Evolutionary conservation across 2,329 filamentous ascomycete species (phyloP).

Genomic region (Aspergillus latus): DNA sequence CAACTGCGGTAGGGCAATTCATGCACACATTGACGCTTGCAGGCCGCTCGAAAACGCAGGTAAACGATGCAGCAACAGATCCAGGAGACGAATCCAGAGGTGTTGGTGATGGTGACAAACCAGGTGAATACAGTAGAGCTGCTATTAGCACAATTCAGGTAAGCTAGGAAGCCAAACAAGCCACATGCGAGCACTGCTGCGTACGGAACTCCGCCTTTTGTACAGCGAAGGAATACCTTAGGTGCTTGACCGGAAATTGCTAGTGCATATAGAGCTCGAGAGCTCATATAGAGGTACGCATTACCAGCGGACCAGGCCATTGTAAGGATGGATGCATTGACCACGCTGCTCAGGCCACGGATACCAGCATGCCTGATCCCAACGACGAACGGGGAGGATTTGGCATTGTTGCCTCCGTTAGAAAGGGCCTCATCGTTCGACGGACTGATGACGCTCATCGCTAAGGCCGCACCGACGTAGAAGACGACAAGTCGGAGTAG

Average conservation of each 20-base stretch:
- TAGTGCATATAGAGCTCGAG: slow-evolving; percentile 40
- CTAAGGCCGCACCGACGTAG: slow-evolving; percentile 70
- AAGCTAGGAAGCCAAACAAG: slow-evolving; percentile 59
- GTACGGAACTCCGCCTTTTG: slow-evolving; percentile 56
- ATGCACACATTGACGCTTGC: background rate
- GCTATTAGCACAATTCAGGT: slow-evolving; percentile 59
- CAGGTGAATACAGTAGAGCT: slow-evolving; percentile 62
- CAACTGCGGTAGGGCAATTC: background rate
- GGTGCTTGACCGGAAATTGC: slow-evolving; percentile 43
- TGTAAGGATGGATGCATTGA: slow-evolving; percentile 42
- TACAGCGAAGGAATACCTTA: slow-evolving; percentile 35
- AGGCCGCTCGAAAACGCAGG: background rate
- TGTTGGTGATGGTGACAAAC: slow-evolving; percentile 40
- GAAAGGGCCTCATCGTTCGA: slow-evolving; percentile 56
- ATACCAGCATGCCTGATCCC: slow-evolving; percentile 50
- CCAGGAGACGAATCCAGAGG: background rate
- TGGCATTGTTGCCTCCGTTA: slow-evolving; percentile 39
- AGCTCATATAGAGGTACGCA: slow-evolving; percentile 39
- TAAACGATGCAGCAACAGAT: background rate
- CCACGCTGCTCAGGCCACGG: slow-evolving; percentile 36
- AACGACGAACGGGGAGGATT: slow-evolving; percentile 55
- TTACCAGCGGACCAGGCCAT: slow-evolving; percentile 48
- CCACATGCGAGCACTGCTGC: slow-evolving; percentile 52
- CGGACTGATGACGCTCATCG: slow-evolving; percentile 67
- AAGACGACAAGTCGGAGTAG: slow-evolving; percentile 75